Base-by-base conservation (phyloP, 2,329 filamentous ascomycete species). In the Apiospora sp. region DNA sequence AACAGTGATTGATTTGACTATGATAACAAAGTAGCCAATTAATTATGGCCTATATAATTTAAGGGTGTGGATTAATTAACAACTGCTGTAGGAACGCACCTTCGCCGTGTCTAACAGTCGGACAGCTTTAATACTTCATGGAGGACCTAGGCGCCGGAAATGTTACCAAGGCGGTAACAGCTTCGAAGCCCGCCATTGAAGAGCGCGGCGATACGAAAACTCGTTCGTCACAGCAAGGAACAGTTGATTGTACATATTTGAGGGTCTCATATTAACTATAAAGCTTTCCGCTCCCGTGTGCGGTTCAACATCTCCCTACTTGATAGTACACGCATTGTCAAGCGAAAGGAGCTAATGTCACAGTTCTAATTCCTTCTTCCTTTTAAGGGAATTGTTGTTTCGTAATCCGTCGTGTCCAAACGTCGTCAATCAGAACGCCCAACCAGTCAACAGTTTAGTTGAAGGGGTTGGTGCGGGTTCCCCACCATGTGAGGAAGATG, bases 401-500 rank as follows among this genome's bases (percentile, higher is more conserved):
- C 67, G 27, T 69, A 69, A 69, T 41, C 37, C 34, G 51, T 64
- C 49, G 27, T 37, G 30, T 68, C 41, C 54, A 68, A 41, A 58
- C 74, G 75, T 64, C 34, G 34, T 64, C 58, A 64, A 41, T 34
- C 34, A 37, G 34, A 64, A 22, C 14, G 34, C 58, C 58, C 58
- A 64, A 41, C 58, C 58, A 12, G 3, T n/a, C 37, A 43, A 54
- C 79, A 72, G 27, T 80, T 88, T 93, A 95, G 81, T 95, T 91
- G 84, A 98, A 97, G 74, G 94, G 94, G 87, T 95, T 96, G 86
- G 94, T 96, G 82, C 93, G 92, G 80, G 96, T 98, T 80, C 96
- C 96, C 96, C 96, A 98, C 93, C 94, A 98, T 82, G 94, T 98
- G 79, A 98, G 88, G 90, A 98, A 94, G 80, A 98, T 83, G 75